phyloP scores from a whole-genome alignment of 169 alveolate species.

The Plasmodium relictum region DNA sequence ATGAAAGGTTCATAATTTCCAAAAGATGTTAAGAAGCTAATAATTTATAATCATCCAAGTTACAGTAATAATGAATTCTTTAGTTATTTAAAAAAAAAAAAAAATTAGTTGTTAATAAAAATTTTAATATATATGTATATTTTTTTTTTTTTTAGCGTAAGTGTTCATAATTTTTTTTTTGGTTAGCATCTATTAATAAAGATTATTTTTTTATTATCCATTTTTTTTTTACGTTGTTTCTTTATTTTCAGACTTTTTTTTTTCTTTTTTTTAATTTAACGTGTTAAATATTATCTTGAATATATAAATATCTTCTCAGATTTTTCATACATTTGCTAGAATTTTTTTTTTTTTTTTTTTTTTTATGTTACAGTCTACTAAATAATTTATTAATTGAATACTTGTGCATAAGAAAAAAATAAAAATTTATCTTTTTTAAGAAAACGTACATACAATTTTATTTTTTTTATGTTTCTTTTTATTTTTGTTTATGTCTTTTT shows the following conservation, averaged over 20 bases:
- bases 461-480: no score
- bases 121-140: background rate
- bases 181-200: conserved; percentile 16
- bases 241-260: background rate
- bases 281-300: no score
- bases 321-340: no score
- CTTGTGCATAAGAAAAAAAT: no score
- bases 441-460: no score
- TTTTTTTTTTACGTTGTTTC: conserved; percentile 10
- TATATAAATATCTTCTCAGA: no score
- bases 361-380: conserved; percentile 1
- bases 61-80: conserved; percentile 23
- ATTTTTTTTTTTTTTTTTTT: background rate
- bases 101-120: conserved; percentile 50
- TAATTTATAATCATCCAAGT: background rate
- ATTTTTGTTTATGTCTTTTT: background rate
- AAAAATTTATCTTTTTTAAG: background rate
- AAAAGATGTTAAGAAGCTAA: conserved; percentile 5
- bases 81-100: conserved; percentile 9
- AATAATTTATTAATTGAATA: no score
- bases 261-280: background rate
- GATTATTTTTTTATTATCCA: background rate
- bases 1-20: conserved; percentile 12
- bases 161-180: conserved; percentile 44
- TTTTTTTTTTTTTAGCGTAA: conserved; percentile 19